A percentile compares a stretch with the other conserved stretches of the same genome.
phyloP scores from a whole-genome alignment of 352 stramenopile species.

The Thalassiosira allenii region DNA sequence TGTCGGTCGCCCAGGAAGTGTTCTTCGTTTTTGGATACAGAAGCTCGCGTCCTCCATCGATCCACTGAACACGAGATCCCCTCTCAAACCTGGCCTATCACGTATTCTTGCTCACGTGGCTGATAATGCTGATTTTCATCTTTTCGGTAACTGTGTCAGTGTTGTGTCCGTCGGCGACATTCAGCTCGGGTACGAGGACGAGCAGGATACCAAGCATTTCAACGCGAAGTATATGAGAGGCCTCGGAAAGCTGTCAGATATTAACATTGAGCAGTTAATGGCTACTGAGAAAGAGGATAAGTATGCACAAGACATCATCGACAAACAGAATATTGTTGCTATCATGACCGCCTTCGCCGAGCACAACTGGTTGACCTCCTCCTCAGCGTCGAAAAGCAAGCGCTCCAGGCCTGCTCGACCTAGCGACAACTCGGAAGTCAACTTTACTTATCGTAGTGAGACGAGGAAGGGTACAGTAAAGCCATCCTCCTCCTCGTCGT shows the following conservation, averaged over 20 bases:
- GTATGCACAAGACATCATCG: conserved; percentile 11
- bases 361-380: not conserved
- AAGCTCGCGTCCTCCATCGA: not conserved
- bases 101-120: not conserved
- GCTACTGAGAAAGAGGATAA: conserved; percentile 15
- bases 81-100: not conserved
- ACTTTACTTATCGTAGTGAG: conserved; percentile 10
- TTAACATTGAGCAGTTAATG: conserved; percentile 5
- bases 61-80: not conserved
- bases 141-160: not conserved
- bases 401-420: not conserved
- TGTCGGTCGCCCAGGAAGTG: not conserved
- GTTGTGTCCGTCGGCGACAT: conserved; percentile 12
- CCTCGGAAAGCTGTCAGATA: conserved; percentile 19
- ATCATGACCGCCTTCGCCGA: not conserved
- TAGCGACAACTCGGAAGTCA: not conserved
- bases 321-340: conserved; percentile 20
- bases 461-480: conserved; percentile 11
- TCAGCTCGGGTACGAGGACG: not conserved
- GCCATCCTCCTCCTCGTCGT: no score
- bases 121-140: conserved; percentile 9
- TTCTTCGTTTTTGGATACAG: conserved; percentile 4
- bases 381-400: not conserved
- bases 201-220: conserved; percentile 9
- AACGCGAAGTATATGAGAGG: conserved; percentile 17